These are phyloP conservation scores for Suhomyces terraborum DNA, from an alignment of 1,139 yeast genomes.

Conservation along the genomic window DNA sequence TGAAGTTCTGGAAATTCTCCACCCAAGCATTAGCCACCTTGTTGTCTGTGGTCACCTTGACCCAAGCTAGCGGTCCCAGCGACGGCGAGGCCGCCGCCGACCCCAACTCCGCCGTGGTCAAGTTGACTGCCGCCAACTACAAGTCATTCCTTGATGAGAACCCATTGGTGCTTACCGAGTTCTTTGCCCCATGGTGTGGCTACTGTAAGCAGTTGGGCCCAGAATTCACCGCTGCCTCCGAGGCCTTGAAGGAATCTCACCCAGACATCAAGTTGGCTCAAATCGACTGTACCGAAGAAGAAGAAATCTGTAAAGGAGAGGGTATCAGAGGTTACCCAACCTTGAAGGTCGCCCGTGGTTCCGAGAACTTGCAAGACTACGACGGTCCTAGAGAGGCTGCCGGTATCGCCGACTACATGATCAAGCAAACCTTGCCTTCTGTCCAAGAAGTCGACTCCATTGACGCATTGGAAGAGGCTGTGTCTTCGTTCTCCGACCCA, in stretches of 20 bases:
- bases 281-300: constrained; percentile 89
- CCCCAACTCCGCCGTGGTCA: constrained; percentile 84
- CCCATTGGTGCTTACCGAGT: constrained; percentile 87
- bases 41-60: constrained; percentile 38
- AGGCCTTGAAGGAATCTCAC: constrained; percentile 58
- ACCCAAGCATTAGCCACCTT: constrained; percentile 41
- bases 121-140: constrained; percentile 63
- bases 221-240: constrained; percentile 85
- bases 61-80: constrained; percentile 42
- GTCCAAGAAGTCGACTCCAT: constrained; percentile 56
- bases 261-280: constrained; percentile 78
- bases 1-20: constrained; percentile 48
- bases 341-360: constrained; percentile 71
- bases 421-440: constrained; percentile 80
- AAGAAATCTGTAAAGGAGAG: constrained; percentile 72
- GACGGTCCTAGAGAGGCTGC: constrained; percentile 83
- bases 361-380: constrained; percentile 39
- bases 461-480: constrained; percentile 51
- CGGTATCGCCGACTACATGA: constrained; percentile 77
- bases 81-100: constrained; percentile 71
- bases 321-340: constrained; percentile 92
- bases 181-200: constrained; percentile 99
- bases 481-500: constrained; percentile 52
- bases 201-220: constrained; percentile 96
- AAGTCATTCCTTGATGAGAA: constrained; percentile 66